Conservation (phyloP, 2,329 filamentous ascomycete species). For the Fusarium sarcochroum region DNA sequence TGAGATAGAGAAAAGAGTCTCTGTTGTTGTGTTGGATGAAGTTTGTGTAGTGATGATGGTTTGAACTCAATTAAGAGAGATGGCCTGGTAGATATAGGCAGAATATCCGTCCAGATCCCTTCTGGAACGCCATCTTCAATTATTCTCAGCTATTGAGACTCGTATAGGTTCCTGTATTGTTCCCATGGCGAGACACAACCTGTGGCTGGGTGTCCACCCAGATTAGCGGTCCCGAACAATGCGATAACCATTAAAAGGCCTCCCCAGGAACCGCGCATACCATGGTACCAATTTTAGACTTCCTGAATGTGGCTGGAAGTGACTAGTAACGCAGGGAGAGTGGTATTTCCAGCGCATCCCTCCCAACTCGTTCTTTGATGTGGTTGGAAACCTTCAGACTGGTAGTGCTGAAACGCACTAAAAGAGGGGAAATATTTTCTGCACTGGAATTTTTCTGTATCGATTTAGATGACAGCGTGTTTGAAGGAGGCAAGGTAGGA, state of each 20-base stretch:
- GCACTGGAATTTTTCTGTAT: conserved; percentile 11
- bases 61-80: conserved; percentile 2
- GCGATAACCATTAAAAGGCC: conserved; percentile 14
- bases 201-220: conserved; percentile 25
- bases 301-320: conserved; percentile 14
- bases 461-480: conserved; percentile 7
- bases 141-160: conserved; percentile 3
- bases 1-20: background rate
- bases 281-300: background rate
- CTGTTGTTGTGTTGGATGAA: background rate
- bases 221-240: background rate
- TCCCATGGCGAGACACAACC: conserved; percentile 19
- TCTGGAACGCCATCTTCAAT: conserved; percentile 31
- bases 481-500: conserved; percentile 26
- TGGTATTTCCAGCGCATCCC: background rate
- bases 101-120: background rate
- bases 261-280: conserved; percentile 15
- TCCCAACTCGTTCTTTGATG: conserved; percentile 2
- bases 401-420: conserved; percentile 14
- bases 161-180: conserved; percentile 30
- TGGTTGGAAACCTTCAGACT: background rate
- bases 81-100: conserved; percentile 38
- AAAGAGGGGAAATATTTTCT: background rate
- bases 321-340: conserved; percentile 26
- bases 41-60: conserved; percentile 3